These are phyloP conservation scores for Leucoagaricus sp. DNA, from an alignment of 1,284 basidiomycete species.

Conservation along the genomic window DNA sequence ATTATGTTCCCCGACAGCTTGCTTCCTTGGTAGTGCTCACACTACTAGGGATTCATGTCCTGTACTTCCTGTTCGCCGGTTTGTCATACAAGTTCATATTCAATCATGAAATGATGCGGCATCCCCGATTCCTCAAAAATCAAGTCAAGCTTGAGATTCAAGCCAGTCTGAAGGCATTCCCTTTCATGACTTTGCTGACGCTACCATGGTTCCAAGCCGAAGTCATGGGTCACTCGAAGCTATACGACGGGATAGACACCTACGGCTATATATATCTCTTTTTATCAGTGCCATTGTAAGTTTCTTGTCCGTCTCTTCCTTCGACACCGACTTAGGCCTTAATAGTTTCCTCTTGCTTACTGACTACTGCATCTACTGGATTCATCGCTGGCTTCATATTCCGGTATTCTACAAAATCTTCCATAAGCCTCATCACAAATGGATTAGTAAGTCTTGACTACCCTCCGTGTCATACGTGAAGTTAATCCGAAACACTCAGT, in stretches of 20 bases:
- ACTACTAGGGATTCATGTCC: slow-evolving; percentile 74
- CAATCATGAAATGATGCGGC: slow-evolving; percentile 95
- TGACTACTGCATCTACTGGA: slow-evolving; percentile 92
- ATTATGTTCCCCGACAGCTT: slow-evolving; percentile 79
- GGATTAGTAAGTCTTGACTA: slow-evolving; percentile 76
- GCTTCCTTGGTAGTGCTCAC: slow-evolving; percentile 79
- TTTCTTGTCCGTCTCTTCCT: slow-evolving; percentile 17
- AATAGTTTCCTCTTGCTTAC: slow-evolving; percentile 88
- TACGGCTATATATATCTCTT: slow-evolving; percentile 71
- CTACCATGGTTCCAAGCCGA: slow-evolving; percentile 95
- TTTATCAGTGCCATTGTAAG: slow-evolving; percentile 65
- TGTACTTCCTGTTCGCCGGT: slow-evolving; percentile 88
- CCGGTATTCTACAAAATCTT: slow-evolving; percentile 88
- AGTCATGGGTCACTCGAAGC: slow-evolving; percentile 80
- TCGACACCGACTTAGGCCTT: slow-evolving; percentile 13
- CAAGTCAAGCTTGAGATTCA: slow-evolving; percentile 88
- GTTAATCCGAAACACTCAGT: slow-evolving; percentile 48
- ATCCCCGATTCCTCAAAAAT: slow-evolving; percentile 91
- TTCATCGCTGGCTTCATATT: slow-evolving; percentile 90
- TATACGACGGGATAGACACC: slow-evolving; percentile 80
- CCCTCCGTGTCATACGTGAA: slow-evolving; percentile 7
- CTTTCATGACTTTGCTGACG: slow-evolving; percentile 79
- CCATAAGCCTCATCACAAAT: slow-evolving; percentile 98
- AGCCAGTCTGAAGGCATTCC: slow-evolving; percentile 77
- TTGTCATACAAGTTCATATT: slow-evolving; percentile 89